Conservation (phyloP, 306 rosid species). For the Datisca glomerata region DNA sequence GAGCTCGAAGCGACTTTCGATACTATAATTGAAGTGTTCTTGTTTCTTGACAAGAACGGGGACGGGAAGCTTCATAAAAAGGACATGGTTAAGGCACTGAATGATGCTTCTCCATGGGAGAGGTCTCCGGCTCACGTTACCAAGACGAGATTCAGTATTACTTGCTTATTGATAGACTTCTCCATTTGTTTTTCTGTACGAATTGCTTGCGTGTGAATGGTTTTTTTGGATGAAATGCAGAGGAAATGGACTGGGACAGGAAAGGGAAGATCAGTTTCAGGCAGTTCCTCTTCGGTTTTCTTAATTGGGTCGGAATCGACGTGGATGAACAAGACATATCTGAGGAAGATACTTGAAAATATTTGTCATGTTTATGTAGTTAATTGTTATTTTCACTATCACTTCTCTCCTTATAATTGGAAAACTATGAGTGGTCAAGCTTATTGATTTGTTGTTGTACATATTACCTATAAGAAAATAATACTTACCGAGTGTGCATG, state of each 20-base stretch:
- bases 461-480: too few species aligned
- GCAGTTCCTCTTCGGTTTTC: slow-evolving; percentile 77
- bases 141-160: slow-evolving; percentile 41
- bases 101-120: slow-evolving; percentile 49
- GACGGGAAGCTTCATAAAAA: slow-evolving; percentile 67
- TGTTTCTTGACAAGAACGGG: slow-evolving; percentile 65
- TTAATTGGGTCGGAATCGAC: slow-evolving; percentile 77
- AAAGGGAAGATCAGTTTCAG: slow-evolving; percentile 67
- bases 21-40: slow-evolving; percentile 53
- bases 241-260: slow-evolving; percentile 85
- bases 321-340: slow-evolving; percentile 56
- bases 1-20: slow-evolving; percentile 59
- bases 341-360: too few species aligned
- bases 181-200: slow-evolving; percentile 1
- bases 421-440: too few species aligned
- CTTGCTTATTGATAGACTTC: not conserved
- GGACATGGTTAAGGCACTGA: slow-evolving; percentile 62
- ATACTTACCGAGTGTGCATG: too few species aligned
- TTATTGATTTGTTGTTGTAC: too few species aligned
- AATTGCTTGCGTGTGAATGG: slow-evolving; percentile 1
- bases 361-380: too few species aligned
- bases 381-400: too few species aligned
- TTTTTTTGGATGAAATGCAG: slow-evolving; percentile 26
- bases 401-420: too few species aligned
- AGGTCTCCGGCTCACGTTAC: slow-evolving; percentile 67